These are phyloP conservation scores for Clavispora vitiphila DNA, from an alignment of 805 yeast species.

Conservation along the genomic window DNA sequence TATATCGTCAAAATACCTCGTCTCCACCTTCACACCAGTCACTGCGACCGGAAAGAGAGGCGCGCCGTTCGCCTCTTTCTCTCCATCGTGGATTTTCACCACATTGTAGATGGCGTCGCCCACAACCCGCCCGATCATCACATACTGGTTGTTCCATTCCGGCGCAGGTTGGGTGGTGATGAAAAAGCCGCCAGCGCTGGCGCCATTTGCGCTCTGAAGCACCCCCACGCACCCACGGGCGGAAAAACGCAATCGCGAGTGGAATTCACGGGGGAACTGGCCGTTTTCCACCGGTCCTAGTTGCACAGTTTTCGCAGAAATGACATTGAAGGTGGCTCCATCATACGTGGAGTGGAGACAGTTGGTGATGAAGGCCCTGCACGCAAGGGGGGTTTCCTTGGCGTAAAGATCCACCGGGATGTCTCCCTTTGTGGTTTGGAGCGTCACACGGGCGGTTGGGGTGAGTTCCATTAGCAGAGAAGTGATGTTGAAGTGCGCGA, in stretches of 20 bases:
- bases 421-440: conserved; percentile 55
- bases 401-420: conserved; percentile 65
- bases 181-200: conserved; percentile 25
- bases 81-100: conserved; percentile 45
- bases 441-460: conserved; percentile 53
- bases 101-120: conserved; percentile 54
- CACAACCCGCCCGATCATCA: conserved; percentile 52
- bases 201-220: conserved; percentile 24
- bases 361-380: conserved; percentile 44
- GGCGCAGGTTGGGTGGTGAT: conserved; percentile 43
- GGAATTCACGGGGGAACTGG: conserved; percentile 35
- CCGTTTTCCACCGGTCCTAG: conserved; percentile 4
- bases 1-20: conserved; percentile 47
- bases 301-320: conserved; percentile 3
- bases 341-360: conserved; percentile 41
- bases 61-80: conserved; percentile 29
- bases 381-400: conserved; percentile 52
- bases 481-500: background rate
- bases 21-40: conserved; percentile 34
- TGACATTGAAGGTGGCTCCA: conserved; percentile 34
- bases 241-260: conserved; percentile 46
- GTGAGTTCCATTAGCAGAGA: conserved; percentile 39
- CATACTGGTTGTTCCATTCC: conserved; percentile 37
- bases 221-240: conserved; percentile 54
- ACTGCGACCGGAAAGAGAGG: conserved; percentile 53